Base-by-base conservation (phyloP, 225 moss, liverwort and hornwort genomes). In the Pleurozium schreberi region DNA sequence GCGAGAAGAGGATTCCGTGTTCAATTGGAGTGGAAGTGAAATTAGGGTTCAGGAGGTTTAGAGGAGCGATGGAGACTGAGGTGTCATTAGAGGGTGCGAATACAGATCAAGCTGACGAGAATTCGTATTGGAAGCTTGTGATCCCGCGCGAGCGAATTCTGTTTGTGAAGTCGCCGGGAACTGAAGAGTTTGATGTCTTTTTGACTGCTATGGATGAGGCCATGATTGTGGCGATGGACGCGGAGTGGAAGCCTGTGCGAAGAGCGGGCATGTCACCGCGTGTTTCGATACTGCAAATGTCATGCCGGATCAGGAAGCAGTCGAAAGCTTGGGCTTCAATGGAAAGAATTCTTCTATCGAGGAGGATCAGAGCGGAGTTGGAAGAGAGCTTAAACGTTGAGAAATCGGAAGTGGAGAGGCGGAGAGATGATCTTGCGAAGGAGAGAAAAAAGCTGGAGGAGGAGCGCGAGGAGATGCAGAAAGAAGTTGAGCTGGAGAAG, bases 161-260 rank as follows among this genome's bases (percentile, higher is more conserved):
- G 75, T 96, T 96, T 79, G 96, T 99, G 75, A 90, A 95, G 26
- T 91, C 93, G 12, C 47, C 92, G 38, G 93, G 92, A 58, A 95
- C 95, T 23, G 95, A 93, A 49, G 88, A 93, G 49, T 99, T 96
- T 80, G 87, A 90, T 59, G 90, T 91, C 52, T 90, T 97, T 45
- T 82, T 94, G 77, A 84, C 80, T 47, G 97, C 96, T 50, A 63
- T 99, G 84, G 94, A 95, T 68, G 94, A 93, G 43, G 93, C 99
- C 26, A 42, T 84, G 60, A 70, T 99, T 55, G 92, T 99, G 81
- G 96, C 96, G 49, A 95, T 99, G 95, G 99, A 99, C 86, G 99
- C 99, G 33, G 99, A 99, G 91, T 99, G 99, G 99, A 97, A 97
- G 89, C 99, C 99, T 49, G 94, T 97, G 67, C 87, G 66, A 42